Base-by-base conservation (phyloP, 257 asterid species). In the Plantago ovata region DNA sequence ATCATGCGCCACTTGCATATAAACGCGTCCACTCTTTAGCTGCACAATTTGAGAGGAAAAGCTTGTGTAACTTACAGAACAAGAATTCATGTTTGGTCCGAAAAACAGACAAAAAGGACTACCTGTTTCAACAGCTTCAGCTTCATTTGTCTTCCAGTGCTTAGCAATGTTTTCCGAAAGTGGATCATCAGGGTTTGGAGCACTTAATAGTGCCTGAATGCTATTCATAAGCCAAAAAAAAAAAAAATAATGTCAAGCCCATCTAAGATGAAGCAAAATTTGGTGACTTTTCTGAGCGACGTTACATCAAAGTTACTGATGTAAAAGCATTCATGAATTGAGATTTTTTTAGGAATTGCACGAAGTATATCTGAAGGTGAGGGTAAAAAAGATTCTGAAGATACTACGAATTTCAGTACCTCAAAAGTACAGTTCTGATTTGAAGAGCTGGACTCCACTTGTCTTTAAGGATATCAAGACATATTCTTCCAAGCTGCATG, bases 11-110 rank as follows among this genome's bases (percentile, higher is more conserved):
- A 64, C 93, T 89, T 55, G 99, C 99, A 68, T 89, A 93, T 58
- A 84, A 74, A 43, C 94, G 86, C 9, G 97, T 86, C 99, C 99
- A 93, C 69, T 89, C 97, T 77, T 93, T 81, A 6, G 88, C 88
- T 81, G 85, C 79, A 75, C n/a, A 21, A 61, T 55, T 57, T 13
- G 57, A 66, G 21, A 33, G 15, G 40, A 63, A 18, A 41, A 24
- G 23, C 4, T n/a, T 24, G 7, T 15, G 39, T 53, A 24, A 49
- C 12, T 22, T 18, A 49, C 19, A 5, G 12, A 3, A 24, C 32
- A 2, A 24, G 32, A 24, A 7, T 33, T 33, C 38, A 13, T 18
- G 23, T 19, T n/a, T 49, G 16, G 23, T 18, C 55, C 6, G 5
- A 16, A 3, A 36, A 16, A 54, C 20, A 21, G 7, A 36, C 12